Percentiles rank a stretch among this genome's conserved stretches.
Evolutionary conservation across 306 rosid species (phyloP).

Genomic region (Cucumis hystrix): DNA sequence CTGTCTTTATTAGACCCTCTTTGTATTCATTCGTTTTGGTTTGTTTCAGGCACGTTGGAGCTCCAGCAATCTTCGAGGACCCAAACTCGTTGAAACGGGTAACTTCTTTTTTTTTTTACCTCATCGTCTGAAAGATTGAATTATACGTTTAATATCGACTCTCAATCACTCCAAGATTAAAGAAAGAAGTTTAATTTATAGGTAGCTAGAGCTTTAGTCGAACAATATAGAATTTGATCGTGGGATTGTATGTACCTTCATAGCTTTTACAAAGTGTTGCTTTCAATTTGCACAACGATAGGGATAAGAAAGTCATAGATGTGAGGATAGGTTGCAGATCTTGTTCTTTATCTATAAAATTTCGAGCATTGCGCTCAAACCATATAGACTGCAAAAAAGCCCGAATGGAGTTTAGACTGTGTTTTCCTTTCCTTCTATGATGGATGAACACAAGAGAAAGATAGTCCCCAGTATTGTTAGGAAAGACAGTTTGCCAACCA

Average conservation of each 20-base stretch:
- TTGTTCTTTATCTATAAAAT: no score
- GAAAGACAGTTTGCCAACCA: no score
- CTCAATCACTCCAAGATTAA: background rate
- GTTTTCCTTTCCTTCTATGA: no score
- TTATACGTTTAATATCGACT: background rate
- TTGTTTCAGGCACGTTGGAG: slow-evolving; percentile 54
- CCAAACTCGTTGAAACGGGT: slow-evolving; percentile 80
- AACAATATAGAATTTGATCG: background rate
- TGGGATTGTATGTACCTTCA: background rate
- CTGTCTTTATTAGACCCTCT: background rate
- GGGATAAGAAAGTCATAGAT: background rate
- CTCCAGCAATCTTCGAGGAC: slow-evolving; percentile 78
- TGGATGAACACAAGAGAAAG: no score
- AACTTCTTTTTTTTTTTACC: background rate
- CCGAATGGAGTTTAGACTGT: no score
- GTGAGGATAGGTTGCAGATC: background rate
- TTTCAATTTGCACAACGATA: background rate
- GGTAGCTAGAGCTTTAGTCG: background rate
- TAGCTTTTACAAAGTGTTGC: background rate
- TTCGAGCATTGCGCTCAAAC: no score
- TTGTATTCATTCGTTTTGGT: background rate
- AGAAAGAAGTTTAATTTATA: background rate
- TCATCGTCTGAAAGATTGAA: background rate
- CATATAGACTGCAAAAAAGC: no score
- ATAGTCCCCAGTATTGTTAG: no score